These are phyloP conservation scores for Cynanchum wilfordii DNA, from an alignment of 257 asterid species.

Conservation along the genomic window DNA sequence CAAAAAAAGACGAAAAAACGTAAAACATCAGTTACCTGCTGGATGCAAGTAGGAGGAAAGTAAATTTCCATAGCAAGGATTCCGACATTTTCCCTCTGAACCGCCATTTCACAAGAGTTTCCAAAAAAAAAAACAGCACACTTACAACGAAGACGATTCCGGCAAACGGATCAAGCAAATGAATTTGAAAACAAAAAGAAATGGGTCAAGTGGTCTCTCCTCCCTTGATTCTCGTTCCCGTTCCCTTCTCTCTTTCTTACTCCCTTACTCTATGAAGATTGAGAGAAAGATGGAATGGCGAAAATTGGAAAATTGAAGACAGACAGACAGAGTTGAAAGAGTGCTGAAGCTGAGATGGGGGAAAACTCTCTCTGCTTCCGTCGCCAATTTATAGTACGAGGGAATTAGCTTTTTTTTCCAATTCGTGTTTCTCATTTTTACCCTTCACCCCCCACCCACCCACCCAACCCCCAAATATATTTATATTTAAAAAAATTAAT, in stretches of 20 bases:
- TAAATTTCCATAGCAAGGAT: slow-evolving; percentile 91
- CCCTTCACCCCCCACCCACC: too few relatives aligned
- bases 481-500: too few relatives aligned
- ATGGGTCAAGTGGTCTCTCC: slow-evolving; percentile 4
- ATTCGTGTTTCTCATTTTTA: slow-evolving; percentile 21
- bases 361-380: slow-evolving; percentile 18
- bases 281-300: slow-evolving; percentile 16
- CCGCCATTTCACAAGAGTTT: slow-evolving; percentile 29
- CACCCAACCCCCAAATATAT: too few relatives aligned
- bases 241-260: slow-evolving; percentile 2
- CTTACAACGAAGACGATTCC: slow-evolving; percentile 12
- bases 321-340: neutral
- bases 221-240: neutral
- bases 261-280: neutral
- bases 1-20: neutral
- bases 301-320: slow-evolving; percentile 13
- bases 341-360: neutral
- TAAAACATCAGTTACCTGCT: slow-evolving; percentile 47
- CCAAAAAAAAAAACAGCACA: neutral
- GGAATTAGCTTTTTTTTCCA: slow-evolving; percentile 34
- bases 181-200: neutral
- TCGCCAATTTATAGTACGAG: slow-evolving; percentile 27
- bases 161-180: slow-evolving; percentile 4
- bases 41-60: slow-evolving; percentile 94
- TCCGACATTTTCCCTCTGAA: slow-evolving; percentile 72